Evolutionary conservation across 768 basidiomycete species (phyloP).

Genomic region (Russula dissimulans): DNA sequence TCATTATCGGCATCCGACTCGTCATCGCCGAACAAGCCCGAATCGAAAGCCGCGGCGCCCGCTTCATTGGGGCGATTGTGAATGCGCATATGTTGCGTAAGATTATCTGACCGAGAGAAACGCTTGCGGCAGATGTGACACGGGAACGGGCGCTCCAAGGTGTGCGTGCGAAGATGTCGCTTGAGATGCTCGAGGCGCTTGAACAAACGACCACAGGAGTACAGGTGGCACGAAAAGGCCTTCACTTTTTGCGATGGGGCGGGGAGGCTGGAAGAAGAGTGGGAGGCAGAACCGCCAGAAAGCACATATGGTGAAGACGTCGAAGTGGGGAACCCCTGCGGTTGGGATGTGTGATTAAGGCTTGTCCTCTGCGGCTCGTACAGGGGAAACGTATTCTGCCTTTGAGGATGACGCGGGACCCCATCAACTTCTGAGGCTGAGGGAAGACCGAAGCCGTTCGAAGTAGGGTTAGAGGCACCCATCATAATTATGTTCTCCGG

Average conservation of each 20-base stretch:
- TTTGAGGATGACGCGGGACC: conserved; percentile 4
- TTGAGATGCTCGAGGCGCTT: conserved; percentile 90
- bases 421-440: conserved; percentile 7
- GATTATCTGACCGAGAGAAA: conserved; percentile 84
- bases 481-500: conserved; percentile 5
- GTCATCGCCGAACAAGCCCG: conserved; percentile 19
- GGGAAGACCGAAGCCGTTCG: neutral
- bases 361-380: conserved; percentile 13
- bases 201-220: conserved; percentile 77
- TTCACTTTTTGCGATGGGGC: conserved; percentile 29
- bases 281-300: conserved; percentile 14
- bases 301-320: conserved; percentile 22
- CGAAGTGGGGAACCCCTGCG: conserved; percentile 14
- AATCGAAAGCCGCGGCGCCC: conserved; percentile 17
- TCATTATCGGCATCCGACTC: conserved; percentile 27
- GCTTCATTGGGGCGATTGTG: conserved; percentile 42
- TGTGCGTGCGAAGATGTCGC: conserved; percentile 81
- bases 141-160: conserved; percentile 75
- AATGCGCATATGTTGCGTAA: conserved; percentile 78
- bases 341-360: neutral
- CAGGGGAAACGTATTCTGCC: conserved; percentile 16
- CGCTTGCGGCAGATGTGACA: conserved; percentile 69
- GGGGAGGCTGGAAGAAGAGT: conserved; percentile 16
- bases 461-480: neutral
- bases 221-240: conserved; percentile 74